A percentile compares a stretch with the other conserved stretches of the same genome.
These are phyloP conservation scores for Neurospora sp. DNA, from an alignment of 495 filamentous ascomycete genomes.

Conservation along the genomic window DNA sequence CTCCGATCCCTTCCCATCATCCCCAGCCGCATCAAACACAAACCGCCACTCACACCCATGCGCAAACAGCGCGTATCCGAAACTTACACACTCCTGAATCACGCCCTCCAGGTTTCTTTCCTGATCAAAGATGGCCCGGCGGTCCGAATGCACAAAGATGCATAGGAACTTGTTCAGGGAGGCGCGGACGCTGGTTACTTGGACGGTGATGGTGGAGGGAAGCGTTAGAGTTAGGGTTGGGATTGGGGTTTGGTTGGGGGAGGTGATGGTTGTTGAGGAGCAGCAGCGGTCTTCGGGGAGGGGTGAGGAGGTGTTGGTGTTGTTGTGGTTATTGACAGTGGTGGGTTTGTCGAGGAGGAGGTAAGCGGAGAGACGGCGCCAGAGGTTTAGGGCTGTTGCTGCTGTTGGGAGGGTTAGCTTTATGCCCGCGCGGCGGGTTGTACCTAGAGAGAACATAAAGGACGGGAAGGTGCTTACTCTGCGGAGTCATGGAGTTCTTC, in stretches of 20 bases:
- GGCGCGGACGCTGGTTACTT: conserved; percentile 17
- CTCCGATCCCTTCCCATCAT: too few relatives aligned
- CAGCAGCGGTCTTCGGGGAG: neutral
- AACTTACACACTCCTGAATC: conserved; percentile 20
- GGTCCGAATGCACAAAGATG: conserved; percentile 17
- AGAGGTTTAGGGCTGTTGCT: conserved; percentile 20
- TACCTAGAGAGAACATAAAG: neutral
- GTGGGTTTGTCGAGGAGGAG: conserved; percentile 11
- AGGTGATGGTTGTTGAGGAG: neutral
- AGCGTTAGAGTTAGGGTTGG: conserved; percentile 16
- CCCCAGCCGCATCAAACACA: neutral
- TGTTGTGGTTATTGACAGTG: neutral
- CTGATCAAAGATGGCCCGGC: conserved; percentile 20
- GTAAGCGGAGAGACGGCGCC: conserved; percentile 28
- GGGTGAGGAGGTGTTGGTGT: too few relatives aligned
- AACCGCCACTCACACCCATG: conserved; percentile 23
- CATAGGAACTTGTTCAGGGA: conserved; percentile 20
- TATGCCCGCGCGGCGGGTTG: neutral
- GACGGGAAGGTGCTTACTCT: neutral
- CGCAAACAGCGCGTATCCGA: conserved; percentile 26
- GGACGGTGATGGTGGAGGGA: conserved; percentile 15
- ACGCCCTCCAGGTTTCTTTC: conserved; percentile 24
- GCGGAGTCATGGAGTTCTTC: neutral
- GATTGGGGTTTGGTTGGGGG: conserved; percentile 2
- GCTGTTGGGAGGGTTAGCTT: conserved; percentile 1